Base-by-base conservation (phyloP, 75 land plant species). In the Selaginella tamariscina region DNA sequence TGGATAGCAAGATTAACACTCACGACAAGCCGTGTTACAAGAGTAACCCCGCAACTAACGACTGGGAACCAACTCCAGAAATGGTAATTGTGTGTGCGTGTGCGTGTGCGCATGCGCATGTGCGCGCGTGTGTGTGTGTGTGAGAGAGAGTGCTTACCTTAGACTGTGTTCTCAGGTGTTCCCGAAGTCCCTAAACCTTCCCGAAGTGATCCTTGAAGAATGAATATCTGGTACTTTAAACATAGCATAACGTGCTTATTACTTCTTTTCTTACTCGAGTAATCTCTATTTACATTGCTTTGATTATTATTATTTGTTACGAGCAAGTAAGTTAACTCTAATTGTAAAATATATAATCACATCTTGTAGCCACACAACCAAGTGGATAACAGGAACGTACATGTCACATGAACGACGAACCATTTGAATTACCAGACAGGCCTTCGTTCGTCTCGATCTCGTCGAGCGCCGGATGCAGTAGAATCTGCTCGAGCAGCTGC, bases 401-500 rank as follows among this genome's bases (percentile, higher is more conserved):
- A n/a, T n/a, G 49, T 39, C 49, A 39, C 49, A 39, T 39, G 49
- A 15, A 39, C 5, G 49, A 39, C 5, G 49, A 39, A 39, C 49
- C 49, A 15, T 5, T 39, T 5, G 15, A 15, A 39, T 39, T 39
- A 15, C 49, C 15, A 15, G 49, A 5, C 49, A 39, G 5, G 5
- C 49, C 49, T 39, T 39, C 49, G 11, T 39, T 5, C 49, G 5
- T 39, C 49, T 39, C 49, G 49, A 39, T 39, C 15, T 39, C 49
- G 15, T 77, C 80, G 63, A 93, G 89, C 2, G 91, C 98, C 0
- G 96, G 98, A 62, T 93, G 98, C 0, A 20, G 59, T 11, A 93
- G 67, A 15, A 93, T 72, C 32, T 76, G 71, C 22, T 29, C 73
- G 13, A 93, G 77, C 22, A 93, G 76, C 80, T 86, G 95, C 0